These are phyloP conservation scores for Pleurotus salmoneostramineus DNA, from an alignment of 768 basidiomycete genomes.

Conservation along the genomic window DNA sequence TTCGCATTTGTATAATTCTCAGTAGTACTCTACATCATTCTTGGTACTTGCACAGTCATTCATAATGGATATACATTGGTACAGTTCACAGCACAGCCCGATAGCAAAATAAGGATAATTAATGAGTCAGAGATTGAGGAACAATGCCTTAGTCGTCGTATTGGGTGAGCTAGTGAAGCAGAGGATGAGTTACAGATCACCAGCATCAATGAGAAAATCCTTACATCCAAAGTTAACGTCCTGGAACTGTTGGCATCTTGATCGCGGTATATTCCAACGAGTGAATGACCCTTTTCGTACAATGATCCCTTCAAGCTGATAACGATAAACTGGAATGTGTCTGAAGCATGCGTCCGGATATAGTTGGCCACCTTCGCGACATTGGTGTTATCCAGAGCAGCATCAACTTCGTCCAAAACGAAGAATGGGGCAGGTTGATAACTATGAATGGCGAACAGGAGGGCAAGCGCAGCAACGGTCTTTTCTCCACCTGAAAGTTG, in stretches of 20 bases:
- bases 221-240: slow-evolving; percentile 88
- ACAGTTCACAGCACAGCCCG: no score
- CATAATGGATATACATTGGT: no score
- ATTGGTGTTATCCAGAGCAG: slow-evolving; percentile 98
- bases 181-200: background rate
- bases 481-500: slow-evolving; percentile 98
- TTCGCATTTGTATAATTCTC: slow-evolving; percentile 7
- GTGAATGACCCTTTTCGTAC: slow-evolving; percentile 84
- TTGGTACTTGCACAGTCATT: no score
- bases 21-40: background rate
- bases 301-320: slow-evolving; percentile 95
- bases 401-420: slow-evolving; percentile 97
- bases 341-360: slow-evolving; percentile 80
- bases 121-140: no score
- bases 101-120: no score
- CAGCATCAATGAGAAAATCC: slow-evolving; percentile 10
- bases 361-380: slow-evolving; percentile 95
- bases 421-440: slow-evolving; percentile 98
- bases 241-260: slow-evolving; percentile 92
- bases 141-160: slow-evolving; percentile 14
- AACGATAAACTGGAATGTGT: slow-evolving; percentile 91
- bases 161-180: slow-evolving; percentile 14
- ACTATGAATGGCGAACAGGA: slow-evolving; percentile 96
- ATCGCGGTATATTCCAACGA: slow-evolving; percentile 93
- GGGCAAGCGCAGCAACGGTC: slow-evolving; percentile 95